These are phyloP conservation scores for Fusarium sp. DNA, from an alignment of 2,329 filamentous ascomycete genomes.

Conservation along the genomic window DNA sequence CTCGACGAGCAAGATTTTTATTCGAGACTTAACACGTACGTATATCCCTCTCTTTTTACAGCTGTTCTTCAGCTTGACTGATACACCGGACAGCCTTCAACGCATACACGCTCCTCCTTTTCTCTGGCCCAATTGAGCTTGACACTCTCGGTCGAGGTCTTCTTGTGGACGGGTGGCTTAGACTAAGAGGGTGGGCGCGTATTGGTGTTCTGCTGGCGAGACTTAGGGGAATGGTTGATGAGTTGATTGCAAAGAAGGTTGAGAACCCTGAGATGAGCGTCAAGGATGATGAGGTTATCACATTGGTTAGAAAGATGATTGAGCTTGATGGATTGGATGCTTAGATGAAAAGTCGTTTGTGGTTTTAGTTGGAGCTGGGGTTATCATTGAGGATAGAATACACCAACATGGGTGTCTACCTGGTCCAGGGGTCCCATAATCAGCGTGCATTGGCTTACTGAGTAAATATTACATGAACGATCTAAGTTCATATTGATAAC, in stretches of 20 bases:
- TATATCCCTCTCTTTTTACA: conserved; percentile 44
- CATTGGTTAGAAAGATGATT: conserved; percentile 82
- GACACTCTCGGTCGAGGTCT: conserved; percentile 90
- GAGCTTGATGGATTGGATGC: conserved; percentile 90
- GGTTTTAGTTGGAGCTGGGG: neutral
- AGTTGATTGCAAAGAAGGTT: conserved; percentile 83
- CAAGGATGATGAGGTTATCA: conserved; percentile 76
- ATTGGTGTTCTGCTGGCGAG: conserved; percentile 91
- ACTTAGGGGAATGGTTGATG: conserved; percentile 87
- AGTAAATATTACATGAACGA: neutral
- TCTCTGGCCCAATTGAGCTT: conserved; percentile 85
- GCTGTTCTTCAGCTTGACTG: conserved; percentile 5
- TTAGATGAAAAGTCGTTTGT: conserved; percentile 47
- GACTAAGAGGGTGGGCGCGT: conserved; percentile 89
- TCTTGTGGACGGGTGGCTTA: conserved; percentile 91
- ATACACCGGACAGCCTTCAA: conserved; percentile 79
- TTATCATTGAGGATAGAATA: neutral
- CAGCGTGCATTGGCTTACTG: too few species aligned
- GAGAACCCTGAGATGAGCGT: conserved; percentile 77
- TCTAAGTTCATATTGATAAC: neutral
- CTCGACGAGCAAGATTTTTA: conserved; percentile 90
- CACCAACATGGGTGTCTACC: neutral
- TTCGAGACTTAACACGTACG: conserved; percentile 89
- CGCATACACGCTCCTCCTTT: conserved; percentile 87
- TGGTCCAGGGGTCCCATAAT: neutral